Evolutionary conservation across 306 rosid genomes (phyloP), one percentile per base, ranked within the genome.

Genomic region (Fagus sylvatica): DNA sequence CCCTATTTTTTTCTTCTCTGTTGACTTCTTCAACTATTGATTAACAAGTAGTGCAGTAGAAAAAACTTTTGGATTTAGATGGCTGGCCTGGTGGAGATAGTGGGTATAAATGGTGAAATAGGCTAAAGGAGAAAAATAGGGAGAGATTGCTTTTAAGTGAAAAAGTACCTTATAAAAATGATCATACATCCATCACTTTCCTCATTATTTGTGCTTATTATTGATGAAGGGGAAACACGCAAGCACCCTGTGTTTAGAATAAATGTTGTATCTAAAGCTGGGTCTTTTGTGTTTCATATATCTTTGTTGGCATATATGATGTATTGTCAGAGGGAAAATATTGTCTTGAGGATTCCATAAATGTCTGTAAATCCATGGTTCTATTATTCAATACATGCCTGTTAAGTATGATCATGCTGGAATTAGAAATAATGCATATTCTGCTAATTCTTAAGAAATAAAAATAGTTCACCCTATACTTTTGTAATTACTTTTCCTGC

Each of bases 71-170:
- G 5, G 68, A 66, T 66, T 8, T 70, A 46, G 55, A 37, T 48
- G 57, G 74, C 41, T n/a, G 17, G 15, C 16, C 30, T 13, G 40
- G 37, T 70, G 76, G 57, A 77, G 59, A 72, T n/a, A 42, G 22
- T 69, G 41, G 64, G 71, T 72, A 66, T 81, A 46, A 41, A 73
- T 55, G 70, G 74, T 42, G 62, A 48, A 62, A 62, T 57, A 8
- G 17, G 78, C 67, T 70, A 78, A 41, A 82, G 71, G 74, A 62
- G 16, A 62, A 36, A 36, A 7, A 13, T 6, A 17, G 16, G 41
- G 69, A 62, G 64, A 56, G 19, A 32, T 11, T 13, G 2, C 15
- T 10, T 61, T 36, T 36, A 34, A 62, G 19, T 6, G 41, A 61
- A 61, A 61, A 62, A 32, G 28, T 17, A 17, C 40, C 37, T 13